These are phyloP conservation scores for Iris macrosiphon DNA, from an alignment of 106 monocot species.

Conservation along the genomic window DNA sequence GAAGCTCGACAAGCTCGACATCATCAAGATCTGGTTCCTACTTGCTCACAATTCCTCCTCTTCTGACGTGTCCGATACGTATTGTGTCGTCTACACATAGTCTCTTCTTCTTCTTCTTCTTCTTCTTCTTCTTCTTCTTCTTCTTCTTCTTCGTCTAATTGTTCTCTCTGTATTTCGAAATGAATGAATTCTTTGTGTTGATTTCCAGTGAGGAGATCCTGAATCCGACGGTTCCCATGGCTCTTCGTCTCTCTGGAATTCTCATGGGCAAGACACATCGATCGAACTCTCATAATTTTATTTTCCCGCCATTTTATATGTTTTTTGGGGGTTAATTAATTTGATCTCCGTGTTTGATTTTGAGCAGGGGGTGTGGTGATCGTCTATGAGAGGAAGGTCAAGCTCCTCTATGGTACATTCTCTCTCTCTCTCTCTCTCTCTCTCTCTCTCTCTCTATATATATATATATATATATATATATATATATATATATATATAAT, in stretches of 20 bases:
- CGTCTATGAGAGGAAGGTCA: conserved; percentile 91
- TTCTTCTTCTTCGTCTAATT: background rate
- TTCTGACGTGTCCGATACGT: background rate
- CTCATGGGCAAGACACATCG: conserved; percentile 65
- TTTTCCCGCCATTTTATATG: background rate
- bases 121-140: too few relatives aligned
- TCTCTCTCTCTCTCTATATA: background rate
- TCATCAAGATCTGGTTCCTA: conserved; percentile 83
- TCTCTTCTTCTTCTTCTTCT: too few relatives aligned
- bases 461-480: background rate
- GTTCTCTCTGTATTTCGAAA: background rate
- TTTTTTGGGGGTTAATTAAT: background rate
- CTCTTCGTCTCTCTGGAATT: conserved; percentile 84
- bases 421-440: conserved; percentile 7
- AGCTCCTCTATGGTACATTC: conserved; percentile 70
- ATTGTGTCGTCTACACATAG: background rate
- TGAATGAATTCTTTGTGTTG: background rate
- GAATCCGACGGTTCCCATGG: conserved; percentile 95
- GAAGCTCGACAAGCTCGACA: conserved; percentile 79
- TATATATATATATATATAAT: background rate
- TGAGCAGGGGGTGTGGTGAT: conserved; percentile 86
- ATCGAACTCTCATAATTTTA: background rate
- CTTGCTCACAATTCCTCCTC: background rate
- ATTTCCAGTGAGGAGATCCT: conserved; percentile 83
- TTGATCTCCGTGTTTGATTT: background rate